phyloP scores from a whole-genome alignment of 495 filamentous ascomycete species.

The Lophiotrema nucula region DNA sequence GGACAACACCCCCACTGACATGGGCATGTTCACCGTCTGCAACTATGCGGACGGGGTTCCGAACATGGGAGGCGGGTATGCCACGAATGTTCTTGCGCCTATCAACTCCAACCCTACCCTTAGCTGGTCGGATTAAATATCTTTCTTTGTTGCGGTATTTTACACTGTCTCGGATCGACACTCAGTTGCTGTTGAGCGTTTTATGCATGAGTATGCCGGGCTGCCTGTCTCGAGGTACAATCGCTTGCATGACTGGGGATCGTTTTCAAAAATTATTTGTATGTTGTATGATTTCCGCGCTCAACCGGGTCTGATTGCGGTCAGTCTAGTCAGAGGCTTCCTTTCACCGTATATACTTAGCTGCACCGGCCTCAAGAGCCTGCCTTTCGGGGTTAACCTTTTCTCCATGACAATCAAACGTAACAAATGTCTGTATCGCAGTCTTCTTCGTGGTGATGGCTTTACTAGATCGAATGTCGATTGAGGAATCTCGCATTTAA shows the following conservation, averaged over 20 bases:
- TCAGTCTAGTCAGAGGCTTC: background rate
- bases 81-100: conserved; percentile 58
- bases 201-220: conserved; percentile 18
- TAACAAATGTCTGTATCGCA: too few relatives aligned
- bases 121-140: conserved; percentile 32
- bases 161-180: background rate
- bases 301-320: background rate
- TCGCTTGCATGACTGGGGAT: conserved; percentile 7
- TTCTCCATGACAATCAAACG: background rate
- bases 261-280: conserved; percentile 1
- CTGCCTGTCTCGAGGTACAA: conserved; percentile 20
- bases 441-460: too few relatives aligned
- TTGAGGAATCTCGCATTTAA: too few relatives aligned
- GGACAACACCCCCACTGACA: conserved; percentile 39
- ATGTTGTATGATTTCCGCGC: background rate
- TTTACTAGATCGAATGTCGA: too few relatives aligned
- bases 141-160: too few relatives aligned
- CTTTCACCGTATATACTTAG: conserved; percentile 1
- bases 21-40: conserved; percentile 74
- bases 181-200: conserved; percentile 17
- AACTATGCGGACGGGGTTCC: conserved; percentile 72
- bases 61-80: conserved; percentile 67
- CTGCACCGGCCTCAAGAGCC: background rate
- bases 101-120: conserved; percentile 40
- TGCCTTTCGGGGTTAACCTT: background rate